phyloP scores from a whole-genome alignment of 441 rosid genomes.

The Pelargonium australe region DNA sequence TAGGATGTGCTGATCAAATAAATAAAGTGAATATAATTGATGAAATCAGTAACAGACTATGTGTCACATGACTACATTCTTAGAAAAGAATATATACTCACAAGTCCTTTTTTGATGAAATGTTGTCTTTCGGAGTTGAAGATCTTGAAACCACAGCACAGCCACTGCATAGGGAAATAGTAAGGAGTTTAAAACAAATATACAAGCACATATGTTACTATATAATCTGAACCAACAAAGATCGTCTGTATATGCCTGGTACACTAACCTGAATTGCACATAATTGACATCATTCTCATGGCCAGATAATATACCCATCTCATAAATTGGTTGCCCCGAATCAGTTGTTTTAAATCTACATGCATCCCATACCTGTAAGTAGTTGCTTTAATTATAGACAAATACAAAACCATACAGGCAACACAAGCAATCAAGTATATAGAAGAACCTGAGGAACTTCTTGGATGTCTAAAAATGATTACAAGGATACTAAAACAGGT shows the following conservation, averaged over 20 bases:
- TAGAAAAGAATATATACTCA: constrained; percentile 31
- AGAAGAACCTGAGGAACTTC: constrained; percentile 8
- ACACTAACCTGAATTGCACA: constrained; percentile 84
- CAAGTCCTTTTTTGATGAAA: constrained; percentile 89
- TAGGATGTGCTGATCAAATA: constrained; percentile 13
- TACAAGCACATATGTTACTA: neutral
- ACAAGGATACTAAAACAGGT: constrained; percentile 13
- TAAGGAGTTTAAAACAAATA: neutral
- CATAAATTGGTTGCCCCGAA: constrained; percentile 78
- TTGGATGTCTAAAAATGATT: neutral
- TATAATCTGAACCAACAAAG: constrained; percentile 8
- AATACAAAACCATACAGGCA: constrained; percentile 20
- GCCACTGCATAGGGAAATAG: constrained; percentile 60
- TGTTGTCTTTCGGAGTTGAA: constrained; percentile 65
- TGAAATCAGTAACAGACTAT: constrained; percentile 13
- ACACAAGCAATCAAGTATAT: constrained; percentile 2
- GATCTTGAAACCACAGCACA: constrained; percentile 82
- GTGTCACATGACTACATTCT: neutral
- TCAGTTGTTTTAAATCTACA: constrained; percentile 62
- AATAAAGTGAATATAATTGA: constrained; percentile 17
- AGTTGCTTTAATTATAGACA: constrained; percentile 17
- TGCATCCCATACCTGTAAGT: constrained; percentile 90
- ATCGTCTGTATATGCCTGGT: constrained; percentile 7
- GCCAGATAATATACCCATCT: constrained; percentile 85
- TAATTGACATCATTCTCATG: constrained; percentile 98